Percentiles rank a stretch among this genome's conserved stretches.
These are phyloP conservation scores for Cladosporium oxysporum DNA, from an alignment of 2,329 filamentous ascomycete genomes.

Conservation along the genomic window DNA sequence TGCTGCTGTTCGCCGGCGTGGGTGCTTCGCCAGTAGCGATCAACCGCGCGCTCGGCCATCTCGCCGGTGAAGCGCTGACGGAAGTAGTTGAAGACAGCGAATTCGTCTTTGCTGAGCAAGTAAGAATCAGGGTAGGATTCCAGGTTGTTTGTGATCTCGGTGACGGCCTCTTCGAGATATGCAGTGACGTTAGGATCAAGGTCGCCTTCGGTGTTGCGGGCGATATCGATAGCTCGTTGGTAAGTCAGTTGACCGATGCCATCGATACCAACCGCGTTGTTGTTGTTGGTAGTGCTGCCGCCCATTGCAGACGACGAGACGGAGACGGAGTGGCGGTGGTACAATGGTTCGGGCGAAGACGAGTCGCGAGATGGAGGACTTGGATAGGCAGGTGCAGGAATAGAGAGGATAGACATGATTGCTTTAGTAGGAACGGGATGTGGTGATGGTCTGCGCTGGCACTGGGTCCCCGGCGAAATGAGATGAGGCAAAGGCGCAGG, in stretches of 20 bases:
- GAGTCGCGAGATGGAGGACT: conserved; percentile 31
- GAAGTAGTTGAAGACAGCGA: conserved; percentile 85
- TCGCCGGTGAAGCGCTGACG: conserved; percentile 63
- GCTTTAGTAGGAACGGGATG: conserved; percentile 13
- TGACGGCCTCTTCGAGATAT: conserved; percentile 66
- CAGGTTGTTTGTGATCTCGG: conserved; percentile 68
- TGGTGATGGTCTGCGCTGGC: conserved; percentile 20
- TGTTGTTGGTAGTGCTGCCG: conserved; percentile 36
- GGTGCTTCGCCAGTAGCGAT: conserved; percentile 57
- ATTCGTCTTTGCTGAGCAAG: conserved; percentile 74
- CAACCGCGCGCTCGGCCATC: conserved; percentile 54
- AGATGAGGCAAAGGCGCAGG: conserved; percentile 16
- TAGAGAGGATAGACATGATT: conserved; percentile 19
- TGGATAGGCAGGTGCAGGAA: conserved; percentile 30
- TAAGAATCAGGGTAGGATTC: conserved; percentile 67
- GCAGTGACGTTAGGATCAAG: conserved; percentile 63
- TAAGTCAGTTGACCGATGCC: conserved; percentile 52
- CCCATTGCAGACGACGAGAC: conserved; percentile 39
- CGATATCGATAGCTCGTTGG: conserved; percentile 71
- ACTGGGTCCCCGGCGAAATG: conserved; percentile 13
- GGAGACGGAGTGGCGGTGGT: conserved; percentile 7
- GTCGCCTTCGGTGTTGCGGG: conserved; percentile 70
- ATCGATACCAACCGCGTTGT: conserved; percentile 34
- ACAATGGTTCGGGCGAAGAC: conserved; percentile 23
- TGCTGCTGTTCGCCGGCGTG: conserved; percentile 13